Base-by-base conservation (phyloP, 148 eudicot genomes). In the Euryodendron excelsum region DNA sequence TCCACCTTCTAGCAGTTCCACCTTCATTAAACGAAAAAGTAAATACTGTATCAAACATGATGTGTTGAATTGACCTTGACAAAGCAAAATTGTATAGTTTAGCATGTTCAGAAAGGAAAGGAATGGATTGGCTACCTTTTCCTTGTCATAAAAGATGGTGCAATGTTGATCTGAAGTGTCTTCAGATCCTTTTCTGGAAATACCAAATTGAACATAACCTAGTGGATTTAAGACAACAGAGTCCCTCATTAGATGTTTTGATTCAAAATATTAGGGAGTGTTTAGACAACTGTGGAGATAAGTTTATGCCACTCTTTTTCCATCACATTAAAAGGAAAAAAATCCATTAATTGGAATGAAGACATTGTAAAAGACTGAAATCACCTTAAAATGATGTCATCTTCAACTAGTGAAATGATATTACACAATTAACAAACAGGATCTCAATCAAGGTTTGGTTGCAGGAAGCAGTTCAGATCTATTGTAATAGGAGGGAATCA, bases 1-100 rank as follows among this genome's bases (percentile, higher is more conserved):
- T 83, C 99, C 99, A 80, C 98, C 97, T 90, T 96, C 99, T 75
- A 91, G 77, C 48, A 96, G 83, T 84, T 96, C 99, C 61, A 96
- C 98, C 99, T 96, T 82, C 80, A 83, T 66, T 50, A 23, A 67
- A 61, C 21, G 60, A 41, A 18, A 28, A 41, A 25, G 25, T 2
- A 20, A 61, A 23, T 18, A 63, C 69, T 2, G 12, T 13, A 78
- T 18, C n/a, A 27, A 21, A 77, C 44, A 69, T 14, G 15, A 28
- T 34, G 4, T 1, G 10, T n/a, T 0, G 18, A 77, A 72, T 23
- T 23, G 37, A 74, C 17, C 50, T 65, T 39, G 41, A 39, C 25
- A 56, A 52, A 59, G 65, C 28, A 78, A 41, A 44, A 58, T 13
- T 4, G n/a, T 3, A 52, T 23, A 30, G 12, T 18, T 47, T 17